Conservation (phyloP, 2,329 filamentous ascomycete species). For the Aspergillus floridensis region DNA sequence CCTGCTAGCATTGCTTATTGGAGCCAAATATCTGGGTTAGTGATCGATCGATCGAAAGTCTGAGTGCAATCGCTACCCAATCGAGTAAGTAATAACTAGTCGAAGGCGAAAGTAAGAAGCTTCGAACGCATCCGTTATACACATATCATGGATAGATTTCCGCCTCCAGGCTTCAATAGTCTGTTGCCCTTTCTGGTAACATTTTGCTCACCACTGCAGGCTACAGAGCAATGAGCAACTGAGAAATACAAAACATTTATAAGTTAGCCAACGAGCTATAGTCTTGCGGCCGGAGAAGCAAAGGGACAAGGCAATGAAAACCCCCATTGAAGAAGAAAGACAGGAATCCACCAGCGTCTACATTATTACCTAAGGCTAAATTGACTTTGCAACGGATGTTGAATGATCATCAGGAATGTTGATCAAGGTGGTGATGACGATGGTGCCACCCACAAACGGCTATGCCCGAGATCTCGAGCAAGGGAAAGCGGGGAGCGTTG, state of each 20-base stretch:
- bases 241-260: not conserved
- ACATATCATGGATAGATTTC: not conserved
- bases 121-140: not conserved
- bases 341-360: not conserved
- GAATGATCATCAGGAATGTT: not conserved
- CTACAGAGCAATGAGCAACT: not conserved
- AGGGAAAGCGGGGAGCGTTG: slow-evolving; percentile 25
- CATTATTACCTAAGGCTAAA: not conserved
- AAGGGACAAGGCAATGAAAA: too few species aligned
- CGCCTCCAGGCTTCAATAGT: slow-evolving; percentile 11
- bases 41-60: slow-evolving; percentile 13
- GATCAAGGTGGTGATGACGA: slow-evolving; percentile 11
- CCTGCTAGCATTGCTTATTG: not conserved
- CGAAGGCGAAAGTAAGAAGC: not conserved
- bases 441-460: slow-evolving; percentile 24
- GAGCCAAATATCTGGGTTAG: slow-evolving; percentile 1
- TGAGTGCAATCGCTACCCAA: slow-evolving; percentile 1
- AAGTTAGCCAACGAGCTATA: too few species aligned
- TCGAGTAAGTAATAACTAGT: not conserved
- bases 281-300: too few species aligned
- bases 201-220: not conserved
- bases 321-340: too few species aligned
- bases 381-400: not conserved
- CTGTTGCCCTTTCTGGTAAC: not conserved
- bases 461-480: slow-evolving; percentile 28